A percentile compares a stretch with the other conserved stretches of the same genome.
Conservation (phyloP, 345 rosid species). For the Mercurialis annua region DNA sequence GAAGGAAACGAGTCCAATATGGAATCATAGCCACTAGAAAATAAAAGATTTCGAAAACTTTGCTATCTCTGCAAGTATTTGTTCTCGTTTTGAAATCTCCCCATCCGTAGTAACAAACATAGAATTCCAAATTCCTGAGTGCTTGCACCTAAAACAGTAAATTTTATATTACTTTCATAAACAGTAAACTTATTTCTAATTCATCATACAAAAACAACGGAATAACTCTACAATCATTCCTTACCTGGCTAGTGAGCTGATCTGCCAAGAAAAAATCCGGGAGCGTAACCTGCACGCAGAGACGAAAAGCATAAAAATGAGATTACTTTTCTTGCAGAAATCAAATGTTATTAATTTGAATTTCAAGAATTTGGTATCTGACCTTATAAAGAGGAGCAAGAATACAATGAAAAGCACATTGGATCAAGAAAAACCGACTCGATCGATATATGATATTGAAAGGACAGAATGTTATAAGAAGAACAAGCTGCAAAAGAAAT, state of each 20-base stretch:
- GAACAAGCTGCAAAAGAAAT: slow-evolving; percentile 39
- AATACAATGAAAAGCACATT: slow-evolving; percentile 45
- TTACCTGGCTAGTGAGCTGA: slow-evolving; percentile 80
- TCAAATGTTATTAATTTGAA: not conserved
- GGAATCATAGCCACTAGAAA: slow-evolving; percentile 57
- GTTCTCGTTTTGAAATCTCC: slow-evolving; percentile 47
- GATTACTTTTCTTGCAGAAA: not conserved
- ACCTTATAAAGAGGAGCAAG: slow-evolving; percentile 77
- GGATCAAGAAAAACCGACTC: slow-evolving; percentile 54
- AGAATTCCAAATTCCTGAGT: slow-evolving; percentile 53
- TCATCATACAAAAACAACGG: not conserved
- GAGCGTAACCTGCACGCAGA: slow-evolving; percentile 57
- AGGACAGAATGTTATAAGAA: slow-evolving; percentile 48
- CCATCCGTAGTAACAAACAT: slow-evolving; percentile 64
- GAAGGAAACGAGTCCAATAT: slow-evolving; percentile 67
- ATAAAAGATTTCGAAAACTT: slow-evolving; percentile 41
- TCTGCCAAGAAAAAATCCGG: slow-evolving; percentile 89
- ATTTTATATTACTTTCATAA: too few species aligned
- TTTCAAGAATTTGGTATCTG: slow-evolving; percentile 6
- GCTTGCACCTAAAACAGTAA: slow-evolving; percentile 47
- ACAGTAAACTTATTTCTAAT: too few species aligned
- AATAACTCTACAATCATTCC: not conserved
- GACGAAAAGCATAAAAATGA: not conserved
- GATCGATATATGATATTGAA: slow-evolving; percentile 62
- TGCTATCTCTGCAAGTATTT: slow-evolving; percentile 45